Base-by-base conservation (phyloP, 257 asterid genomes). In the Gentiana straminea region DNA sequence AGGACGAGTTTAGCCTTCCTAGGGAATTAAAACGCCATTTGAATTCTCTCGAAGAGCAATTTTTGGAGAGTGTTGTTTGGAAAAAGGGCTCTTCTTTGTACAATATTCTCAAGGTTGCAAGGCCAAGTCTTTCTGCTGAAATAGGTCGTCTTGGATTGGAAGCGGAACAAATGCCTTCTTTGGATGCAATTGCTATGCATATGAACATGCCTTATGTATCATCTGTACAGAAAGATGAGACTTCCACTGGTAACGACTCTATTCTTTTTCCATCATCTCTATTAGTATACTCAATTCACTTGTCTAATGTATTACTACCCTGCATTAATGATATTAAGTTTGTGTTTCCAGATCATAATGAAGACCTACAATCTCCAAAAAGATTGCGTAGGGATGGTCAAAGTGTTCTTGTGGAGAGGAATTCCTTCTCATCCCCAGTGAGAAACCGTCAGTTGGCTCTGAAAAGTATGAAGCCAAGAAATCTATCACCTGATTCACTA, bases 21-120 rank as follows among this genome's bases (percentile, higher is more conserved):
- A 86, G 95, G 78, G 99, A 92, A 75, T 79, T 92, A 65, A 83
- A 91, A 62, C 73, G 99, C 59, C 99, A 92, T 69, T 69, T 92
- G 62, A 92, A 88, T 79, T 88, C 97, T 50, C 83, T 92, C 49
- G 99, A 92, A 76, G 99, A 92, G 63, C 85, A 94, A 53, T 82
- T 92, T 35, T 73, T 92, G 78, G 99, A 88, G 74, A 86, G 94
- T 67, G 77, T 85, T 94, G 99, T 88, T n/a, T 92, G 99, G 99
- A 95, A 92, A 68, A 92, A 86, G 64, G 97, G 97, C 59, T 92
- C 99, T 52, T 92, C 99, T 1, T 85, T 92, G 94, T 92, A 92
- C 81, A 92, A 92, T 76, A 85, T 95, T 60, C 74, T 92, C 79
- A 68, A 69, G 15, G 91, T 92, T 63, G 99, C 99, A n/a, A 75